A percentile compares a stretch with the other conserved stretches of the same genome.
Evolutionary conservation across 2,329 filamentous ascomycete species (phyloP).

Genomic region (Cladosporium halotolerans): DNA sequence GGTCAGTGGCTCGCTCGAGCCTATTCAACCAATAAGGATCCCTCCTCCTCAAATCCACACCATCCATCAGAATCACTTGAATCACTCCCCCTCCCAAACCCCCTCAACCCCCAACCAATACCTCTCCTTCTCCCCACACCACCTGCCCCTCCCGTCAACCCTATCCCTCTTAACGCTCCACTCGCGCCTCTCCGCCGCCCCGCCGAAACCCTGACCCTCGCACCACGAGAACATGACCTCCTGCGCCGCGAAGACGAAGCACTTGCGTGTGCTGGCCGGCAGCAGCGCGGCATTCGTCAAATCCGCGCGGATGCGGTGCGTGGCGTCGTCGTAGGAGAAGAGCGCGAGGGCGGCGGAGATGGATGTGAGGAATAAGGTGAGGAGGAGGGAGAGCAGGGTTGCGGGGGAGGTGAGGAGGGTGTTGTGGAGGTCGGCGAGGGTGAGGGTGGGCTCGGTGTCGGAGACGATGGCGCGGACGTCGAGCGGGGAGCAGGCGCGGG

Average conservation of each 20-base stretch:
- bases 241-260: slow-evolving; percentile 23
- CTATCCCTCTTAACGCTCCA: slow-evolving; percentile 16
- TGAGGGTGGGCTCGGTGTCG: slow-evolving; percentile 19
- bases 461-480: slow-evolving; percentile 20
- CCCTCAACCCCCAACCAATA: slow-evolving; percentile 26
- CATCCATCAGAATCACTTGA: not conserved
- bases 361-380: slow-evolving; percentile 15
- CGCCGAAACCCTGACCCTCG: slow-evolving; percentile 12
- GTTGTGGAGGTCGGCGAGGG: not conserved
- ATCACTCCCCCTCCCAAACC: slow-evolving; percentile 20
- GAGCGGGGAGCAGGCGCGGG: slow-evolving; percentile 16
- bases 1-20: not conserved
- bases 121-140: slow-evolving; percentile 24
- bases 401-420: slow-evolving; percentile 12
- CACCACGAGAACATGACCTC: slow-evolving; percentile 26
- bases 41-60: not conserved
- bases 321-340: slow-evolving; percentile 15
- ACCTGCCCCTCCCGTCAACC: slow-evolving; percentile 17
- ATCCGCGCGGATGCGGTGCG: slow-evolving; percentile 14
- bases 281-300: slow-evolving; percentile 20
- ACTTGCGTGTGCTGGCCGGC: slow-evolving; percentile 18
- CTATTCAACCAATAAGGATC: not conserved
- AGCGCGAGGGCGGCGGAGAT: slow-evolving; percentile 13
- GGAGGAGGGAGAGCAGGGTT: slow-evolving; percentile 12
- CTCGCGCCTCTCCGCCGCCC: slow-evolving; percentile 16